Base-by-base conservation (phyloP, 352 stramenopile species). In the Pythium biforme region DNA sequence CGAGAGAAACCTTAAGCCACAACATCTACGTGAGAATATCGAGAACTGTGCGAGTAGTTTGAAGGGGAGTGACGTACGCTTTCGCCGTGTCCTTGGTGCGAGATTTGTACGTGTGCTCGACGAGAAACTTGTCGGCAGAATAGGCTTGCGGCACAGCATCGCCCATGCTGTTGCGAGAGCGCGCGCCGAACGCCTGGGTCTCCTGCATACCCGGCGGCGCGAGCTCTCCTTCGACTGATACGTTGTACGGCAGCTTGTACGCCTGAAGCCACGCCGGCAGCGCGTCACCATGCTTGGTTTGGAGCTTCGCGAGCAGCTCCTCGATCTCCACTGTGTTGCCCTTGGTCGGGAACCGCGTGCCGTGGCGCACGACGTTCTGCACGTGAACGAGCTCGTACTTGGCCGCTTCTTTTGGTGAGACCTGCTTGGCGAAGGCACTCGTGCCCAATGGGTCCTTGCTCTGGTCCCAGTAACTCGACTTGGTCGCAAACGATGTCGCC, bases 211-310 rank as follows among this genome's bases (percentile, higher is more conserved):
- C 84, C 9, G 68, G n/a, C 0, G 62, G 33, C 2, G 76, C 67
- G 9, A 94, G 66, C 9, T 75, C 63, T 12, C 77, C 79, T 25
- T 79, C 41, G 1, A 89, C 58, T 48, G 64, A 84, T 51, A 73
- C 9, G 26, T 90, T 86, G 72, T 92, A 94, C 8, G 78, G 77
- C 45, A 94, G 56, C 31, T 71, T 73, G 59, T 92, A 94, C 48
- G 74, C 77, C 34, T 55, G 70, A 59, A 92, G 66, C 82, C 84
- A 92, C 20, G n/a, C 19, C 1, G 84, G 84, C 29, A 88, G 55
- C 19, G 54, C 29, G 3, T 59, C 49, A 0, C 55, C 29, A 34
- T 83, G 86, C 17, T 45, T 62, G 10, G 62, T 66, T 31, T 79
- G 62, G 17, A 88, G 50, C 40, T 69, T 83, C 6, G 63, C 29